Evolutionary conservation across 129 eudicot species (phyloP).

Genomic region (Saussurea involucrata): DNA sequence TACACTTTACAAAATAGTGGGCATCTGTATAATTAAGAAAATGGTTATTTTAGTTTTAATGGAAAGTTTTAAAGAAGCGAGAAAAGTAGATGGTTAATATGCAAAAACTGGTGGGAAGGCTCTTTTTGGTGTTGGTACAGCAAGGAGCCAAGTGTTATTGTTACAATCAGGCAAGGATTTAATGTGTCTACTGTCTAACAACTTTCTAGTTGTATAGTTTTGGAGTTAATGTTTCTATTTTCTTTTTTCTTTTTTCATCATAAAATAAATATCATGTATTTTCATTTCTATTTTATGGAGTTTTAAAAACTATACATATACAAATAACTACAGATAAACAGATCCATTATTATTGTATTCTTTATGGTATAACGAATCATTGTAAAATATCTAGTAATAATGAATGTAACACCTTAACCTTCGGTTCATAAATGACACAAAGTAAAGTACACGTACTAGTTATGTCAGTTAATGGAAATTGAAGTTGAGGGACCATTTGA

Average conservation of each 20-base stretch:
- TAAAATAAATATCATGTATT: neutral
- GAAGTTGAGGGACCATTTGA: neutral
- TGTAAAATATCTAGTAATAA: neutral
- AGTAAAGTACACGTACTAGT: neutral
- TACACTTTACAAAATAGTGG: too few relatives aligned
- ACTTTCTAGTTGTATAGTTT: neutral
- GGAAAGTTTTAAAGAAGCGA: neutral
- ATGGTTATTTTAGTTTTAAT: neutral
- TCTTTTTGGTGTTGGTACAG: neutral
- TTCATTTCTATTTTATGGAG: neutral
- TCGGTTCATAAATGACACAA: neutral
- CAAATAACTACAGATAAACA: neutral
- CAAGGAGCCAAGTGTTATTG: neutral
- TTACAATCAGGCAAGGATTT: neutral
- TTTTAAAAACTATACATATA: too few relatives aligned
- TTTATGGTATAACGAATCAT: neutral
- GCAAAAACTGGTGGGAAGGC: slow-evolving; percentile 5
- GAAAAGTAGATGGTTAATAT: slow-evolving; percentile 2
- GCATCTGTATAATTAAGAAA: neutral
- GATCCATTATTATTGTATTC: neutral
- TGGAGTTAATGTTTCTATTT: neutral
- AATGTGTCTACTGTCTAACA: neutral
- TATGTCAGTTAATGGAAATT: neutral
- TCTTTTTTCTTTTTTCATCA: too few relatives aligned
- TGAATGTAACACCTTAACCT: neutral